Evolutionary conservation across 1,284 basidiomycete genomes (phyloP).

Genomic region (Cystobasidiaceae sp.): DNA sequence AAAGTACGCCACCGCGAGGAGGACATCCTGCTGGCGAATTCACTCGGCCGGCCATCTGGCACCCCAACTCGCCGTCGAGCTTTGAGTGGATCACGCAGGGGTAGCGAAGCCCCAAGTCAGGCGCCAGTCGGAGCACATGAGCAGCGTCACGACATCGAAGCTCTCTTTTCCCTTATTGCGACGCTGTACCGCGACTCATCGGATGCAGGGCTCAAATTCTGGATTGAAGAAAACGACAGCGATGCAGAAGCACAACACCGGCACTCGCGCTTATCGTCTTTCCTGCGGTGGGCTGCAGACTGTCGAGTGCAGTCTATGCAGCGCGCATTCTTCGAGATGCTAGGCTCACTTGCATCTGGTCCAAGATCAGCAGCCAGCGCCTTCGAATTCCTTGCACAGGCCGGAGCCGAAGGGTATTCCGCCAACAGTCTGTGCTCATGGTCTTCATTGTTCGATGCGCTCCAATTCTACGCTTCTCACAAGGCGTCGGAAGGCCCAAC

Average conservation of each 20-base stretch:
- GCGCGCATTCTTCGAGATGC: slow-evolving; percentile 79
- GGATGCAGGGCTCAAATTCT: slow-evolving; percentile 75
- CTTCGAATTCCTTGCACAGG: slow-evolving; percentile 65
- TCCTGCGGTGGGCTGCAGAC: slow-evolving; percentile 80
- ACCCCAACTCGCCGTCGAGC: slow-evolving; percentile 11
- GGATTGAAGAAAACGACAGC: slow-evolving; percentile 58
- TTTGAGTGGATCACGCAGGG: slow-evolving; percentile 44
- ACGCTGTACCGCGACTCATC: slow-evolving; percentile 67
- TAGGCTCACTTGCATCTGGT: slow-evolving; percentile 75
- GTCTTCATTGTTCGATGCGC: slow-evolving; percentile 55
- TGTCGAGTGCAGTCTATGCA: slow-evolving; percentile 60
- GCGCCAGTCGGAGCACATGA: slow-evolving; percentile 41
- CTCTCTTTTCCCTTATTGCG: slow-evolving; percentile 75
- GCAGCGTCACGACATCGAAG: slow-evolving; percentile 74
- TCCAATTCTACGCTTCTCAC: slow-evolving; percentile 54
- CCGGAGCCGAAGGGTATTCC: slow-evolving; percentile 37
- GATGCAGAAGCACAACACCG: slow-evolving; percentile 43
- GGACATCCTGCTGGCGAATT: slow-evolving; percentile 59
- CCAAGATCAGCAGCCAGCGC: slow-evolving; percentile 75
- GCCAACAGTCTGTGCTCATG: slow-evolving; percentile 45
- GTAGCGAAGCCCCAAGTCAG: slow-evolving; percentile 44
- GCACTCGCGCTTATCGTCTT: slow-evolving; percentile 64
- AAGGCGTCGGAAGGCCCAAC: slow-evolving; percentile 35
- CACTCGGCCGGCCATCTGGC: slow-evolving; percentile 49
- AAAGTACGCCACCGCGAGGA: slow-evolving; percentile 88